Base-by-base conservation (phyloP, 495 filamentous ascomycete species). In the Daldinia childiae region DNA sequence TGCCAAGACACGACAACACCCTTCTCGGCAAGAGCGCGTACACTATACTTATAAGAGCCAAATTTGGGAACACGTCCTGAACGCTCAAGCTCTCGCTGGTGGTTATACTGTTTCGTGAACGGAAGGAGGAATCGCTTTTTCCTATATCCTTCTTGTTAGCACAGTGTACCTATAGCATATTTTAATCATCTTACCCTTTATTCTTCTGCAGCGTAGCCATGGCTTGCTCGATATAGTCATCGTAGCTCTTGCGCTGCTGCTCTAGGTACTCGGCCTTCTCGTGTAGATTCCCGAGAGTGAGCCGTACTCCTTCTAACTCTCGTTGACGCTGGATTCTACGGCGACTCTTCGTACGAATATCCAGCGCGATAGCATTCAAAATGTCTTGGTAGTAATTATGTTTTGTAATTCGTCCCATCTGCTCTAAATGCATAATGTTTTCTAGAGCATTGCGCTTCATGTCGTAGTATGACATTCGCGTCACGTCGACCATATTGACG, bases 171-270 rank as follows among this genome's bases (percentile, higher is more conserved):
- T 38, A 38, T 39, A 30, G 32, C 17, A 30, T n/a, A 24, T 36
- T 11, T 21, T 21, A 12, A 30, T 38, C 55, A 6, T 65, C 80
- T 76, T 83, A 87, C 81, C 93, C 94, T 80, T 97, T 97, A 82
- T 97, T 97, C 79, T 91, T 95, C 80, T 98, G 96, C 56, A 99
- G 87, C n/a, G 96, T 98, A 59, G 94, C 86, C 94, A 99, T 97
- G 19, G 95, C 93, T 78, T 98, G 94, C 83, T 99, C 95, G 74
- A 99, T 97, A 77, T 98, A 98, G 80, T 98, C 93, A 77, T 99
- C 97, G 84, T 98, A 99, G 68, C 90, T 93, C 84, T 97, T 96
- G 45, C 97, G 87, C 80, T 98, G 96, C 68, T 92, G 90, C 73
- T 99, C 96, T 1, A 99, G 86, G 82, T 93, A 98, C 55, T 87